Base-by-base conservation (phyloP, 2,329 filamentous ascomycete species). In the Fonsecaea erecta region DNA sequence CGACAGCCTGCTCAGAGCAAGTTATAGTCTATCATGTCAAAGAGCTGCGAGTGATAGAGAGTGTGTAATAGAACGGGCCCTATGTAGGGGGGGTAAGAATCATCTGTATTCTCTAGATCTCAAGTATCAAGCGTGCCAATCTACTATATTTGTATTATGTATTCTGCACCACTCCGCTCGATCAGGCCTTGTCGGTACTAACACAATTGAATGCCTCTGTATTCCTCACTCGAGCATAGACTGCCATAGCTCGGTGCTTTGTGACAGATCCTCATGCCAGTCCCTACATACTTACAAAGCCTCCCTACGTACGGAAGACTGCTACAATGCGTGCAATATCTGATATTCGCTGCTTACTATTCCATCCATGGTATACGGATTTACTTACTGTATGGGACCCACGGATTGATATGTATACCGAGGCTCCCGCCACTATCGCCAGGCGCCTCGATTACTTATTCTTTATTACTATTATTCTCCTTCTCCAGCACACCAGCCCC, bases 1-100 rank as follows among this genome's bases (percentile, higher is more conserved):
- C 21, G 57, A 53, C 68, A 68, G 52, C 54, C 61, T 32, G 59
- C 70, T 28, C 63, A 62, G 55, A 67, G 62, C 53, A 69, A 69
- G 64, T 65, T 69, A 51, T 69, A 54, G 40, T 57, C 12, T 21
- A 4, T 30, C 28, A 3, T 16, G 18, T 7, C 2, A 3, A 14
- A 9, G 43, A 1, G 21, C 2, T 14, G 8, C 18, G 7, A 24
- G 9, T 48, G 43, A 12, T 48, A 24, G 43, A 48, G 18, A 48
- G 8, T 48, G 16, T 46, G 8, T 16, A 12, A 14, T 11, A 26
- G 43, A 24, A 48, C 6, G 16, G 43, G 43, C 18, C 21, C 6
- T n/a, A n/a, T n/a, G n/a, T n/a, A n/a, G n/a, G 1, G 18, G 21
- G 14, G 9, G 18, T 11, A 14, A 3, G 18, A 24, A 12, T 48